Evolutionary conservation across 2,329 filamentous ascomycete genomes (phyloP), one percentile per base, ranked within the genome.

Genomic region (Cytospora chrysosperma): DNA sequence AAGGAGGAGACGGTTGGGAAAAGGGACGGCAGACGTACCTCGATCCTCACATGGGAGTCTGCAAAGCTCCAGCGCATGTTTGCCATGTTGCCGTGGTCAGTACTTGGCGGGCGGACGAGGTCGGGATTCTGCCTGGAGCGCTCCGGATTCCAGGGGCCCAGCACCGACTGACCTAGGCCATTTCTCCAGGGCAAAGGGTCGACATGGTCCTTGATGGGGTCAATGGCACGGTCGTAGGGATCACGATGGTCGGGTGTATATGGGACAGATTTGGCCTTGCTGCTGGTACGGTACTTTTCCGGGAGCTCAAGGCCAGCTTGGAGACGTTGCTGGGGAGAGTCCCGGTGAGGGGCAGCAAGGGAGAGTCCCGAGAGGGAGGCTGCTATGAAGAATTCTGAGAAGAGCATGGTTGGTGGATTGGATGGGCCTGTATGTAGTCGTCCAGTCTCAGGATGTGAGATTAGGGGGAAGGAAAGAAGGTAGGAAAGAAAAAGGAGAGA

Each of bases 11-110:
- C 1, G 8, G 32, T 2, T 7, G 37, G 24, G n/a, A n/a, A n/a
- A n/a, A n/a, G n/a, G n/a, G 13, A 9, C 10, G n/a, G 3, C 21
- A 49, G 28, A 65, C 78, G 68, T 69, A 85, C 85, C 79, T 88
- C 85, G 57, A 88, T 88, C 40, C 85, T 78, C 15, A 85, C 80
- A 70, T 88, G 85, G 3, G 85, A 88, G 69, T 88, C 85, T 2
- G 83, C 83, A 69, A 88, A 88, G 65, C 85, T 87, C 89, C 89
- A 92, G 65, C 88, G 82, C 84, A 92, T 86, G 74, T 91, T 92
- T 57, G 82, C 76, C 72, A 92, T 79, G 68, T 83, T 85, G 40
- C 89, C 89, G 73, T 88, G 85, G 70, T 93, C 90, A 7, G 89
- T 92, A 71, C 84, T 87, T 0, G 89, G 89, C 21, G 90, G 89